Evolutionary conservation across 345 rosid genomes (phyloP).

Genomic region (Salix udensis): DNA sequence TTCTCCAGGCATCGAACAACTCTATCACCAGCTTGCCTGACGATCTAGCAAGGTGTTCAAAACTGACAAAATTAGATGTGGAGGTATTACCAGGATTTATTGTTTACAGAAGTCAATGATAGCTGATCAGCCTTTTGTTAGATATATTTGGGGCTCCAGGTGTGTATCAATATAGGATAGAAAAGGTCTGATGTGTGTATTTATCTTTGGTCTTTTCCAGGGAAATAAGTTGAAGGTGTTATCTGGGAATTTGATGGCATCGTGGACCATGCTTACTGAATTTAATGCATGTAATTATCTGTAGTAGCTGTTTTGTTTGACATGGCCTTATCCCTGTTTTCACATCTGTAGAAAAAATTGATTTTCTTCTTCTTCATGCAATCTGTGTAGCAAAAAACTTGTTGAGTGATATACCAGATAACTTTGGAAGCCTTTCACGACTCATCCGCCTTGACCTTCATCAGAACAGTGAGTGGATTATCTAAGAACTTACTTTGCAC

Average conservation of each 20-base stretch:
- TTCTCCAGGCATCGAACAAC: constrained; percentile 73
- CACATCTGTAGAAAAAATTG: constrained; percentile 1
- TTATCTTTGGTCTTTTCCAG: constrained; percentile 37
- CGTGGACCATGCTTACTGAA: constrained; percentile 78
- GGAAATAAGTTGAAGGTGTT: constrained; percentile 71
- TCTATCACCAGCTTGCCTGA: constrained; percentile 58
- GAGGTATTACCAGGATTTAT: constrained; percentile 49
- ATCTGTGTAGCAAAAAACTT: constrained; percentile 66
- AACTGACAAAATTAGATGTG: constrained; percentile 69
- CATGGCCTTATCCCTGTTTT: not conserved
- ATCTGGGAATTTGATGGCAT: constrained; percentile 52
- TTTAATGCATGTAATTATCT: constrained; percentile 68
- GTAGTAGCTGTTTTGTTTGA: not conserved
- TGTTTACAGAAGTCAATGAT: not conserved
- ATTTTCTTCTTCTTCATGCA: not conserved
- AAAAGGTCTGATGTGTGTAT: not conserved
- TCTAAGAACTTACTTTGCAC: not conserved
- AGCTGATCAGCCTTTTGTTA: constrained; percentile 8
- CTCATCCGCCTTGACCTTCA: constrained; percentile 91
- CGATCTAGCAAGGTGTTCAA: constrained; percentile 63
- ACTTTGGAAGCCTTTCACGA: constrained; percentile 65
- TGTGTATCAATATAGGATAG: not conserved
- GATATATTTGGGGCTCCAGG: not conserved
- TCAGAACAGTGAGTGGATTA: constrained; percentile 70
- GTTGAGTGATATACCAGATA: constrained; percentile 63